phyloP scores from a whole-genome alignment of 495 filamentous ascomycete genomes.

The Podospora bellae-mahoneyi region DNA sequence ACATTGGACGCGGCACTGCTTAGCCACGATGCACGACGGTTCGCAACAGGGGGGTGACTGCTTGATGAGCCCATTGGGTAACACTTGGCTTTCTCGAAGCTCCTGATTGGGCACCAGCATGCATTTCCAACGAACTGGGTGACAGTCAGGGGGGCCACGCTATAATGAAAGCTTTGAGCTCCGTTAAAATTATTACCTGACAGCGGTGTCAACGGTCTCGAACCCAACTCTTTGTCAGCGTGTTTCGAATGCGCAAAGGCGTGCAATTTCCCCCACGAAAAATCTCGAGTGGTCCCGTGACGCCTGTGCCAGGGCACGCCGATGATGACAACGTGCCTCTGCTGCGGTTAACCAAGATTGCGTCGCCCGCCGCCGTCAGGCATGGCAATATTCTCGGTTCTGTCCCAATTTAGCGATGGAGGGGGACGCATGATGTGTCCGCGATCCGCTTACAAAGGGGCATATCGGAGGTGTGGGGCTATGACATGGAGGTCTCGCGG shows the following conservation, averaged over 20 bases:
- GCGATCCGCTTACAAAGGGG: background rate
- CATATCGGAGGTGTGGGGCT: background rate
- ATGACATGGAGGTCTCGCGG: background rate
- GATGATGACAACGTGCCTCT: background rate
- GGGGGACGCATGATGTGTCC: background rate
- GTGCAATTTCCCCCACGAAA: conserved; percentile 17
- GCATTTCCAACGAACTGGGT: conserved; percentile 17
- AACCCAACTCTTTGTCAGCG: conserved; percentile 13
- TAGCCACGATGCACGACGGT: conserved; percentile 14
- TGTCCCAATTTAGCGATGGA: background rate
- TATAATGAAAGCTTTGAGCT: conserved; percentile 3
- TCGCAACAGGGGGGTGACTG: conserved; percentile 9
- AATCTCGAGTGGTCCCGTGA: conserved; percentile 14
- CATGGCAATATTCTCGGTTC: background rate
- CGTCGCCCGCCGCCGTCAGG: background rate
- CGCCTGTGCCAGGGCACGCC: conserved; percentile 1
- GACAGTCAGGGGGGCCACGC: conserved; percentile 16
- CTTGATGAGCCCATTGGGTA: conserved; percentile 15
- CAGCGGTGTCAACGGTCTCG: background rate
- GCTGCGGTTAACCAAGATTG: background rate
- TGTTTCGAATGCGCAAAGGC: background rate
- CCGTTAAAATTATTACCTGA: background rate
- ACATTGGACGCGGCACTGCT: conserved; percentile 18
- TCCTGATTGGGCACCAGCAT: conserved; percentile 18
- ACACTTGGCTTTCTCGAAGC: conserved; percentile 22